Percentiles rank a stretch among this genome's conserved stretches.
Evolutionary conservation across 495 filamentous ascomycete genomes (phyloP).

Genomic region (Pyrenopolyporus hunteri): DNA sequence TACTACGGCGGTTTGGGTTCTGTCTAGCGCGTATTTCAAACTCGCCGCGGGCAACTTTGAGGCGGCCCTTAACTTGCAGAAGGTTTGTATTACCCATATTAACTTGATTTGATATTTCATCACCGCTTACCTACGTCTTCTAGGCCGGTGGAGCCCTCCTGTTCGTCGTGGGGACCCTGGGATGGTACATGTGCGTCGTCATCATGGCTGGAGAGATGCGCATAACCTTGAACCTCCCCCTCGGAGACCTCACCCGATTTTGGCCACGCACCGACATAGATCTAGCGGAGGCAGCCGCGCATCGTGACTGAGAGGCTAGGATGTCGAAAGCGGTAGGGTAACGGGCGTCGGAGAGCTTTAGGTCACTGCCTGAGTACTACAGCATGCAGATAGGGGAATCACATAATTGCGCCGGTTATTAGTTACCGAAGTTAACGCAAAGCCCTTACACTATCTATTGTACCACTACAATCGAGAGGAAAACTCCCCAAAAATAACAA

Average conservation of each 20-base stretch:
- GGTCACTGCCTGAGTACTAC: no score
- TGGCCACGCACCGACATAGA: constrained; percentile 58
- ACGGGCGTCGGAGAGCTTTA: no score
- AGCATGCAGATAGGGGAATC: no score
- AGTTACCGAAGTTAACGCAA: no score
- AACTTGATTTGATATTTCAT: no score
- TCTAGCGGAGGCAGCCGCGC: constrained; percentile 45
- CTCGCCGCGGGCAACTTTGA: constrained; percentile 52
- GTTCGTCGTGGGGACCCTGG: constrained; percentile 57
- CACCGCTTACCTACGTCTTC: not conserved
- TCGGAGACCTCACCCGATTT: constrained; percentile 60
- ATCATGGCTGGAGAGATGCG: constrained; percentile 64
- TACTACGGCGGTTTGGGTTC: constrained; percentile 53
- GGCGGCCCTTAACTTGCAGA: constrained; percentile 52
- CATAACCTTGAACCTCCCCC: constrained; percentile 57
- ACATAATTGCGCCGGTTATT: no score
- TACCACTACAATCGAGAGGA: no score
- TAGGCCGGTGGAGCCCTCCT: constrained; percentile 55
- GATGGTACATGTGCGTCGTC: constrained; percentile 62
- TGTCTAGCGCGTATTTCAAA: constrained; percentile 59
- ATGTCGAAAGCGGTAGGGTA: not conserved
- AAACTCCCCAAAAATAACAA: no score
- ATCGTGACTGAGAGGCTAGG: constrained; percentile 32
- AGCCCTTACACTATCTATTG: no score
- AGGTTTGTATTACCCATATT: constrained; percentile 40